Percentiles rank a stretch among this genome's conserved stretches.
These are phyloP conservation scores for Delonix regia DNA, from an alignment of 306 rosid species.

Conservation along the genomic window DNA sequence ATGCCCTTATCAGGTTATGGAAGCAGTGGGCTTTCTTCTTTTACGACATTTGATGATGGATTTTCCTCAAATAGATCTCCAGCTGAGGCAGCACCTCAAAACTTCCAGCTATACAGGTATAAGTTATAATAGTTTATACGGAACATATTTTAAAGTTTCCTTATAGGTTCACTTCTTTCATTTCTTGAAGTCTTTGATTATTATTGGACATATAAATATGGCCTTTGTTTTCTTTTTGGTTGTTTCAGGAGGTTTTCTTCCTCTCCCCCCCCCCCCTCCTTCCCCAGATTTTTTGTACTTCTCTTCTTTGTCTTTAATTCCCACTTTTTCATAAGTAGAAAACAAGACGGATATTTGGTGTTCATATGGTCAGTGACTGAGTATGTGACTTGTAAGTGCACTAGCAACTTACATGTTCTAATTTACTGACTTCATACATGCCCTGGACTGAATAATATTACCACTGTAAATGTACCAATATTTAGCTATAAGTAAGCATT, in stretches of 20 bases:
- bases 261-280: too few species aligned
- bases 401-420: too few species aligned
- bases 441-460: background rate
- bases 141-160: slow-evolving; percentile 3
- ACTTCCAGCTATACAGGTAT: slow-evolving; percentile 94
- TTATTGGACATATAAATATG: background rate
- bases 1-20: slow-evolving; percentile 98
- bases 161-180: slow-evolving; percentile 11
- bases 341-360: background rate
- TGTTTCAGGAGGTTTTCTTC: background rate
- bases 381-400: background rate
- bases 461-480: background rate
- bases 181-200: slow-evolving; percentile 14
- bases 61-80: slow-evolving; percentile 75
- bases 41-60: slow-evolving; percentile 87
- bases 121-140: slow-evolving; percentile 10
- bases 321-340: background rate
- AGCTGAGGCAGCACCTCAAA: slow-evolving; percentile 79
- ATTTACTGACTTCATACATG: background rate
- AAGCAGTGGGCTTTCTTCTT: slow-evolving; percentile 86
- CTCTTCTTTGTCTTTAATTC: background rate
- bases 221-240: background rate
- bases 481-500: background rate
- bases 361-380: background rate
- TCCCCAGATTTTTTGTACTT: background rate